These are phyloP conservation scores for Xerophyta viscosa DNA, from an alignment of 106 monocot species.

Conservation along the genomic window DNA sequence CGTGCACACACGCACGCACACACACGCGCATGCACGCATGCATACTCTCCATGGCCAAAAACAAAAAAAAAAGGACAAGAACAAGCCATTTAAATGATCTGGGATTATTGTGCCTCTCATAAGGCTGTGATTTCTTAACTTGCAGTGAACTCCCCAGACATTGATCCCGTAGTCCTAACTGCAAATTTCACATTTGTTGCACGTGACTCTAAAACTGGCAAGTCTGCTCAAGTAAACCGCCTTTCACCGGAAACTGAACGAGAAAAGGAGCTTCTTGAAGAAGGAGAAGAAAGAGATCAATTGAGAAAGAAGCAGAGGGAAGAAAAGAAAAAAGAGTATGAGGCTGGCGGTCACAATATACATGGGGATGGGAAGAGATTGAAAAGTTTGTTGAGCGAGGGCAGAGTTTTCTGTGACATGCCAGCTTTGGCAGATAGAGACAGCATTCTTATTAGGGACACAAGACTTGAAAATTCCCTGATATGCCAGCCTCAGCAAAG, in stretches of 20 bases:
- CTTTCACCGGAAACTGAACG: conserved; percentile 70
- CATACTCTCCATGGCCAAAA: no score
- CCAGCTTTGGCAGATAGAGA: conserved; percentile 89
- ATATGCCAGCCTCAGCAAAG: conserved; percentile 98
- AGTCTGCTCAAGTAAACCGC: conserved; percentile 86
- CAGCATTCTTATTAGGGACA: conserved; percentile 82
- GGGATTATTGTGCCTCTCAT: no score
- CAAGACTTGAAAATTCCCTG: conserved; percentile 76
- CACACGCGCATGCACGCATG: no score
- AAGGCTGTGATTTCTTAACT: conserved; percentile 5
- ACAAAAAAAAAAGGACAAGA: no score
- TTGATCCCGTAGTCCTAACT: conserved; percentile 61
- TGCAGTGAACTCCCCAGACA: conserved; percentile 24
- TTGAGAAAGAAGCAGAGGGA: conserved; percentile 68
- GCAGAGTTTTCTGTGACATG: conserved; percentile 85
- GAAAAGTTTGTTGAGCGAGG: conserved; percentile 65
- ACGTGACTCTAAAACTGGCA: conserved; percentile 83
- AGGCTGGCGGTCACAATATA: conserved; percentile 45
- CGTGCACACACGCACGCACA: no score
- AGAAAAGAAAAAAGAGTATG: conserved; percentile 39
- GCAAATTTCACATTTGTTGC: conserved; percentile 97
- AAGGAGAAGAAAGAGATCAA: conserved; percentile 67
- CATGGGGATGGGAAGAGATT: conserved; percentile 45
- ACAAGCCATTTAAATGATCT: neutral
- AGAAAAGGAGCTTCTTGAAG: conserved; percentile 53